Evolutionary conservation across 192 early-diverging fungal species (phyloP).

Genomic region (Phycomyces nitens): DNA sequence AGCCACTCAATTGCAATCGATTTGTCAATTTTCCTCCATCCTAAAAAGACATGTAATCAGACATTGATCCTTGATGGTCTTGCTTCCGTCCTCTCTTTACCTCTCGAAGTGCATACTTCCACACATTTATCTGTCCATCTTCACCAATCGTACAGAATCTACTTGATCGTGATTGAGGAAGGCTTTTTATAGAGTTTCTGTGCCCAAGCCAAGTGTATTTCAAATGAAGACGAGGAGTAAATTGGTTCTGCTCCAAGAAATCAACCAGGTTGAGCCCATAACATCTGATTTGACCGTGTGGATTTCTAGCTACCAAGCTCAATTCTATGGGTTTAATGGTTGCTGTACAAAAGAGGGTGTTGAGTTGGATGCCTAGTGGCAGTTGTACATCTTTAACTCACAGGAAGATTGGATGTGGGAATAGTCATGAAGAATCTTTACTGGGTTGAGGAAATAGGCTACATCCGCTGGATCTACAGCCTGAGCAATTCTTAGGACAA

Average conservation of each 20-base stretch:
- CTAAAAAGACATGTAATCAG: conserved; percentile 5
- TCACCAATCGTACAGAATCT: conserved; percentile 46
- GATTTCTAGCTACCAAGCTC: conserved; percentile 53
- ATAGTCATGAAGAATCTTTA: conserved; percentile 30
- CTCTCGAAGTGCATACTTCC: conserved; percentile 45
- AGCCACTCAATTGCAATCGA: conserved; percentile 19
- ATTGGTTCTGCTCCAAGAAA: conserved; percentile 63
- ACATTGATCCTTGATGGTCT: neutral
- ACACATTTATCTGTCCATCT: conserved; percentile 53
- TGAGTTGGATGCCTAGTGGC: too few relatives aligned
- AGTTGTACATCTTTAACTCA: conserved; percentile 29
- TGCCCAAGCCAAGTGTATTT: conserved; percentile 70
- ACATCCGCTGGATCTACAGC: conserved; percentile 52
- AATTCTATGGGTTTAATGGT: conserved; percentile 55
- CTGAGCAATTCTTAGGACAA: conserved; percentile 59
- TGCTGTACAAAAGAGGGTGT: conserved; percentile 21
- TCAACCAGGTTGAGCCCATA: conserved; percentile 77
- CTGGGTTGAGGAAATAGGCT: conserved; percentile 54
- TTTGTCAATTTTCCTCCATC: conserved; percentile 14
- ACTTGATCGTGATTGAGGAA: conserved; percentile 41
- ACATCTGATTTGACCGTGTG: conserved; percentile 57
- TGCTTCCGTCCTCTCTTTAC: conserved; percentile 33
- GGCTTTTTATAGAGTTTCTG: conserved; percentile 41
- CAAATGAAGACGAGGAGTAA: conserved; percentile 52
- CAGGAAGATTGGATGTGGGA: conserved; percentile 37